These are phyloP conservation scores for Phytophthora foliorum DNA, from an alignment of 352 stramenopile genomes.

Conservation along the genomic window DNA sequence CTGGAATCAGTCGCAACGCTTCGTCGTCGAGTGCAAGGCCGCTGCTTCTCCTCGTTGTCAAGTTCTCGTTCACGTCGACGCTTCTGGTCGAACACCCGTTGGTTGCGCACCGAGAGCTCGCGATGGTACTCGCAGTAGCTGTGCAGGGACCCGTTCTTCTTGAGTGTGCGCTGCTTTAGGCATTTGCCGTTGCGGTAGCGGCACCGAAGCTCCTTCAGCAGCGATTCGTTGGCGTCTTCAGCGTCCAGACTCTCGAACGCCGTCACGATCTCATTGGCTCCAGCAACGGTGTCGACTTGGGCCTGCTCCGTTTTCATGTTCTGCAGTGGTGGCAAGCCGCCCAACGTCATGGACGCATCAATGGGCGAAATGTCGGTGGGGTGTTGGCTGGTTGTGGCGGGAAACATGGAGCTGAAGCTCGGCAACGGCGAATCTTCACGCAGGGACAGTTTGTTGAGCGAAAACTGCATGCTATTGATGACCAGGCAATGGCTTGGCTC, in stretches of 20 bases:
- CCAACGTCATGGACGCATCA: conserved; percentile 37
- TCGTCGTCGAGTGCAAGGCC: not conserved
- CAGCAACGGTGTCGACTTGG: not conserved
- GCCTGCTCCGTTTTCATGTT: conserved; percentile 1
- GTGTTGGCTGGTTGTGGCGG: conserved; percentile 9
- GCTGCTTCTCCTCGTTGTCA: not conserved
- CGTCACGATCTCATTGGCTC: conserved; percentile 36
- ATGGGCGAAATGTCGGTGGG: conserved; percentile 6
- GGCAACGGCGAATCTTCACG: conserved; percentile 25
- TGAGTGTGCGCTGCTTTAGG: conserved; percentile 58
- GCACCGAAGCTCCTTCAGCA: conserved; percentile 40
- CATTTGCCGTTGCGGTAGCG: conserved; percentile 67
- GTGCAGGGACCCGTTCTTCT: conserved; percentile 74
- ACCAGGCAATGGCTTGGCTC: not conserved
- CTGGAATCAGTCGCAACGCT: not conserved
- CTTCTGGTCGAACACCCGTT: conserved; percentile 64
- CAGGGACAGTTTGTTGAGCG: conserved; percentile 22
- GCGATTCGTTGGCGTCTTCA: not conserved
- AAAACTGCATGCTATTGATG: conserved; percentile 25
- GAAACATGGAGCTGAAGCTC: conserved; percentile 33
- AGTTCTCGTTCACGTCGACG: conserved; percentile 30
- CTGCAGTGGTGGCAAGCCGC: conserved; percentile 29
- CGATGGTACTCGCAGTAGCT: conserved; percentile 77
- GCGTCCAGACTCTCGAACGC: conserved; percentile 42
- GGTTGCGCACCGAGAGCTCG: conserved; percentile 63